Base-by-base conservation (phyloP, 1,139 yeast species). In the Scheffersomyces segobiensis region DNA sequence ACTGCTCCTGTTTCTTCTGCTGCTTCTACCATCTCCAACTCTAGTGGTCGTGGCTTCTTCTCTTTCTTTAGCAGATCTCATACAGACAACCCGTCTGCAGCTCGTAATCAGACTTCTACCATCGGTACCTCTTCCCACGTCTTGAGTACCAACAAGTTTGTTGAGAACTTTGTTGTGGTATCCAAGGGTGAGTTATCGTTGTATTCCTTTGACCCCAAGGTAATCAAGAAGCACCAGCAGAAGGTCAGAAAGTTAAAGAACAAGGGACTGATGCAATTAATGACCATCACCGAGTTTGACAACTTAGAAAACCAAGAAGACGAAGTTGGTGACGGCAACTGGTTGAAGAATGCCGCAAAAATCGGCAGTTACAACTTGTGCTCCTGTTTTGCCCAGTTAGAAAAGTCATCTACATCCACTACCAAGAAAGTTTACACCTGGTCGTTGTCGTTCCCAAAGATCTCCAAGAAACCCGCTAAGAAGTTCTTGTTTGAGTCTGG, bases 301-400 rank as follows among this genome's bases (percentile, higher is more conserved):
- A 60, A 56, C 3, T 68, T 62, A 7, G 62, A 60, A 46, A 68
- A 64, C 19, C 69, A 65, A 39, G 73, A 65, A 3, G 72, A 68
- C 5, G 73, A 69, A 50, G 71, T 83, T 20, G 93, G 92, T 52
- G 89, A 84, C 61, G 92, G 92, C 20, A 87, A 87, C 68, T 88
- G 92, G 92, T 76, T 85, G 63, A 80, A 79, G 58, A 80, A 79
- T 62, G 84, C 84, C 19, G 84, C 80, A 8, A 78, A 79, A 60
- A 71, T 81, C 50, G 85, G 85, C n/a, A 73, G 71, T 60, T 80
- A 78, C 64, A 82, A 80, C 63, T 71, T 84, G 56, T 82, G 86
- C 61, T 78, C 85, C 14, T 81, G 86, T 3, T 75, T 74, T 63
- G 85, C 87, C 1, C 76, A 72, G 63, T 62, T 79, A 53, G 85